Evolutionary conservation across 1,284 basidiomycete genomes (phyloP).

Genomic region (Termitomyces sp.): DNA sequence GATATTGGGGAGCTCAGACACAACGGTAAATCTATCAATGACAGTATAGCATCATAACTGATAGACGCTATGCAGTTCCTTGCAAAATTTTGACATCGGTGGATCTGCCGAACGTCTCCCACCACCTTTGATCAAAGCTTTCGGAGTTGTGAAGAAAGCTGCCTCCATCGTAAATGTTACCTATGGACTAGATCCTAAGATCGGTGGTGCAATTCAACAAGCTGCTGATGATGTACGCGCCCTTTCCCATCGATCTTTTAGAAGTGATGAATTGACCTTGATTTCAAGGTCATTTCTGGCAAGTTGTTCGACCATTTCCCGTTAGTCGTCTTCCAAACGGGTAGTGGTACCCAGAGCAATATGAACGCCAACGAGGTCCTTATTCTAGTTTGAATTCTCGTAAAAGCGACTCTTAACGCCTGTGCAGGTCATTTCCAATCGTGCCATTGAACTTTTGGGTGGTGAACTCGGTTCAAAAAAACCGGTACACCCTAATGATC

Average conservation of each 20-base stretch:
- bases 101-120: conserved; percentile 92
- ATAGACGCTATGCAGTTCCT: conserved; percentile 48
- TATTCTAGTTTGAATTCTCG: background rate
- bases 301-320: conserved; percentile 96
- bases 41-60: background rate
- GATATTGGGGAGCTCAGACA: conserved; percentile 99
- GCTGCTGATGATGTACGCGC: conserved; percentile 87
- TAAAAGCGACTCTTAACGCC: conserved; percentile 1
- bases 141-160: conserved; percentile 97
- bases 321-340: conserved; percentile 98
- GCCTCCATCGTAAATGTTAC: conserved; percentile 88
- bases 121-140: conserved; percentile 93
- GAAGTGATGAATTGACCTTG: background rate
- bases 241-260: background rate
- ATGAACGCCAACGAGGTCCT: conserved; percentile 97
- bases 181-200: conserved; percentile 89
- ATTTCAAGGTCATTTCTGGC: conserved; percentile 83
- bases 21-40: conserved; percentile 60
- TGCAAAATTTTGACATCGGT: conserved; percentile 99
- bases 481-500: conserved; percentile 99
- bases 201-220: conserved; percentile 86
- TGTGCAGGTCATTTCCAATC: conserved; percentile 90
- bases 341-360: conserved; percentile 98
- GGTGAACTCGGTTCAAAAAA: conserved; percentile 95
- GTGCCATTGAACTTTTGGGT: conserved; percentile 96